phyloP scores from a whole-genome alignment of 2,329 filamentous ascomycete species.

The Didymella keratinophila region DNA sequence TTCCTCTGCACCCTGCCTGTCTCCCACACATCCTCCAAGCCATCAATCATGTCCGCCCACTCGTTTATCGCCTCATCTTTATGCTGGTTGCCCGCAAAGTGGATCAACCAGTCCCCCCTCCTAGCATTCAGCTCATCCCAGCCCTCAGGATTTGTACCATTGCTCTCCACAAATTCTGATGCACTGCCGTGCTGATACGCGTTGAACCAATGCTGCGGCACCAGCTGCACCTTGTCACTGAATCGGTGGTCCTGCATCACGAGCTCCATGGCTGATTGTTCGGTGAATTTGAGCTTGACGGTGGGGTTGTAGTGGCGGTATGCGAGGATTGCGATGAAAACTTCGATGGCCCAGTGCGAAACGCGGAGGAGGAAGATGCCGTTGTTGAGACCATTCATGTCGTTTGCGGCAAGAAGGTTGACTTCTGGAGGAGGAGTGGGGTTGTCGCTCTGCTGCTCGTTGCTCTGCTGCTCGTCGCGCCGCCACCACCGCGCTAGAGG shows the following conservation, averaged over 20 bases:
- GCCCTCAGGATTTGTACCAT: constrained; percentile 47
- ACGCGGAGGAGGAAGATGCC: constrained; percentile 55
- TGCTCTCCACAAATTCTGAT: constrained; percentile 26
- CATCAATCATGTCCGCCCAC: constrained; percentile 38
- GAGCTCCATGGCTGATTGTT: constrained; percentile 54
- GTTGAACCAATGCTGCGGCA: constrained; percentile 57
- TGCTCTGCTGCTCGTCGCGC: background rate
- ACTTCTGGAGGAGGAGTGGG: constrained; percentile 22
- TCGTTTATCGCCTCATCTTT: constrained; percentile 48
- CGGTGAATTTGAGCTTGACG: constrained; percentile 46
- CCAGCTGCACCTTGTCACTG: constrained; percentile 41
- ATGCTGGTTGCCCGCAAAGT: constrained; percentile 51
- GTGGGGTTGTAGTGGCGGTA: constrained; percentile 52
- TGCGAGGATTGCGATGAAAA: constrained; percentile 52
- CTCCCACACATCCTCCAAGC: constrained; percentile 35
- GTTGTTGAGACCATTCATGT: constrained; percentile 55
- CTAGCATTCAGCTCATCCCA: constrained; percentile 45
- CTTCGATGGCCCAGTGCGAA: constrained; percentile 49
- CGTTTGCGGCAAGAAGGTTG: constrained; percentile 50
- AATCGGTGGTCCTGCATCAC: constrained; percentile 49
- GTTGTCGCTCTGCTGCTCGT: background rate
- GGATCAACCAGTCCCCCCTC: constrained; percentile 54
- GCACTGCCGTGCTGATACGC: constrained; percentile 49
- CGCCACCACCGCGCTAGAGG: constrained; percentile 26
- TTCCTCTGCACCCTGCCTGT: constrained; percentile 35